Percentiles rank a stretch among this genome's conserved stretches.
Conservation (phyloP, 495 filamentous ascomycete species). For the Echria macrotheca region DNA sequence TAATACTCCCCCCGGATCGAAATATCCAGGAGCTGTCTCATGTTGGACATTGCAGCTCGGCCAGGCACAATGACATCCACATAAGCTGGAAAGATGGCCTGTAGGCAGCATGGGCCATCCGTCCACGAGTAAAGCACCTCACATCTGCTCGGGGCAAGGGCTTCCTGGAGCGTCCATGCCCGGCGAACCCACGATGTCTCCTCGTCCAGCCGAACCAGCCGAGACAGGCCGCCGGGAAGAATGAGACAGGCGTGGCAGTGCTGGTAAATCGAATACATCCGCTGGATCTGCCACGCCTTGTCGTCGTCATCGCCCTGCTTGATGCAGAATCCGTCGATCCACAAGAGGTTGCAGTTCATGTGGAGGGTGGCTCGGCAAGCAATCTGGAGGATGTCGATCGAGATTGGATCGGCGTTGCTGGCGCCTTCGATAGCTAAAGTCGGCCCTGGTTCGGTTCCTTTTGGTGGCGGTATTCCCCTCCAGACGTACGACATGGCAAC, state of each 20-base stretch:
- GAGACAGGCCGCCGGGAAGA: not conserved
- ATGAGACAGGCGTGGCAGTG: not conserved
- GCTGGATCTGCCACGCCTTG: conserved; percentile 7
- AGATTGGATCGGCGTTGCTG: conserved; percentile 1
- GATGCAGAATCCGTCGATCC: conserved; percentile 8
- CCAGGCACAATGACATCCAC: no score
- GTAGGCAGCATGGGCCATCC: no score
- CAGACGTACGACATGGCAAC: no score
- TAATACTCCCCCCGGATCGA: no score
- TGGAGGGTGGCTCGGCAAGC: not conserved
- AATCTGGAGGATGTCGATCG: not conserved
- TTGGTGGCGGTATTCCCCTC: no score
- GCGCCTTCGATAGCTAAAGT: not conserved
- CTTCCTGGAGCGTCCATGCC: conserved; percentile 5
- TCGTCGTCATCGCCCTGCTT: not conserved
- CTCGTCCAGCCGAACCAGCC: not conserved
- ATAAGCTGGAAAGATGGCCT: no score
- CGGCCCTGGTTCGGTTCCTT: no score
- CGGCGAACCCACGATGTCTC: conserved; percentile 3
- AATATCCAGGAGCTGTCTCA: no score
- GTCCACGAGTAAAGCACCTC: not conserved
- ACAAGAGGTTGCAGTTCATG: not conserved
- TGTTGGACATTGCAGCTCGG: no score
- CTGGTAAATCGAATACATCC: conserved; percentile 2
- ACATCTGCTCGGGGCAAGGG: not conserved